A percentile compares a stretch with the other conserved stretches of the same genome.
Evolutionary conservation across 2,329 filamentous ascomycete genomes (phyloP).

Genomic region (Nigrograna mackinnonii): DNA sequence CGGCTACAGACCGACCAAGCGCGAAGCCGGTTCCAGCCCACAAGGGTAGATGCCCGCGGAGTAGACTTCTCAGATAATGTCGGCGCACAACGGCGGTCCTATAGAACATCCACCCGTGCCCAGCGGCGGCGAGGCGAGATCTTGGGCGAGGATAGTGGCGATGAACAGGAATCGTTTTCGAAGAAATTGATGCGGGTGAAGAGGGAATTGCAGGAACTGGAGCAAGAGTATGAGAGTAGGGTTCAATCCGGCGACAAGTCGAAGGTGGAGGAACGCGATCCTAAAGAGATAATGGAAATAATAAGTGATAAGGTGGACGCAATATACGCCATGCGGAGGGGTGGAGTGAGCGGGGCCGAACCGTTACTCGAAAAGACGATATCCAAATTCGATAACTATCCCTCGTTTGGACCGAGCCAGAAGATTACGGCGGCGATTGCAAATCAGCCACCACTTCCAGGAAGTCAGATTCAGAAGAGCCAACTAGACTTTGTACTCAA

Average conservation of each 20-base stretch:
- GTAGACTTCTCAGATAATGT: constrained; percentile 92
- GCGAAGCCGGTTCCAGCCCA: constrained; percentile 75
- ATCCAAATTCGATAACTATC: constrained; percentile 37
- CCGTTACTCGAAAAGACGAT: constrained; percentile 38
- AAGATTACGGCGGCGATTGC: constrained; percentile 31
- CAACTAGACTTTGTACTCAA: constrained; percentile 65
- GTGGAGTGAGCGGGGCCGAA: constrained; percentile 38
- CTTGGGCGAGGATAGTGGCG: constrained; percentile 75
- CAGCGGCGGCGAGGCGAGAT: constrained; percentile 64
- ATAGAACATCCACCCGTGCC: constrained; percentile 72
- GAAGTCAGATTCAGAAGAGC: constrained; percentile 32
- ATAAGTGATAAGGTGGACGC: constrained; percentile 73
- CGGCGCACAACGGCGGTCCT: constrained; percentile 75
- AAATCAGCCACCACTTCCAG: constrained; percentile 34
- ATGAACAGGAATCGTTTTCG: constrained; percentile 68
- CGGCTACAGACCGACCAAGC: constrained; percentile 78
- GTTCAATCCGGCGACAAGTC: constrained; percentile 48
- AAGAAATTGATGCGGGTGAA: constrained; percentile 80
- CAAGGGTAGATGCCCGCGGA: constrained; percentile 73
- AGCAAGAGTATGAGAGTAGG: constrained; percentile 59
- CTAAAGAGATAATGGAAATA: constrained; percentile 63
- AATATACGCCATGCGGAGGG: constrained; percentile 54
- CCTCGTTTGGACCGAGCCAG: constrained; percentile 27
- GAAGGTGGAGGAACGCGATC: constrained; percentile 41
- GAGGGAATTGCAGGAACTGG: constrained; percentile 73